Evolutionary conservation across 192 early-diverging fungal genomes (phyloP).

Genomic region (Coemansia guatemalensis): DNA sequence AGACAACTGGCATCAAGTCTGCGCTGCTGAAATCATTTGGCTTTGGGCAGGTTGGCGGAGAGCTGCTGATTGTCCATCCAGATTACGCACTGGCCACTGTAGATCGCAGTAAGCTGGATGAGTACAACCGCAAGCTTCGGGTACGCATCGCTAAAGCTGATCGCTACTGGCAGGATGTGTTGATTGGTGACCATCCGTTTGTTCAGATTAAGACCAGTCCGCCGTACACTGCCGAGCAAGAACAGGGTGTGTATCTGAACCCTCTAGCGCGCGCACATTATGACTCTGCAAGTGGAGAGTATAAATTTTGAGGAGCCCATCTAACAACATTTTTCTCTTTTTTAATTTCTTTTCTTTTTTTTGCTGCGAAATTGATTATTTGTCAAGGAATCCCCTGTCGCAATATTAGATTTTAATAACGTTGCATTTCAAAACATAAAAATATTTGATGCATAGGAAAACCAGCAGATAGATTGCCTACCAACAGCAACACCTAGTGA

Average conservation of each 20-base stretch:
- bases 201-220: constrained; percentile 18
- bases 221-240: constrained; percentile 10
- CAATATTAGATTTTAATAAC: too few relatives aligned
- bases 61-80: constrained; percentile 62
- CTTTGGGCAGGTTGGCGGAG: constrained; percentile 67
- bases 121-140: constrained; percentile 11
- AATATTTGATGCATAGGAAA: too few relatives aligned
- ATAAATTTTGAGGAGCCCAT: constrained; percentile 1
- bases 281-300: not conserved
- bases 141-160: not conserved
- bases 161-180: constrained; percentile 26
- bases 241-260: constrained; percentile 18
- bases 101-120: constrained; percentile 1
- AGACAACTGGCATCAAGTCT: constrained; percentile 64
- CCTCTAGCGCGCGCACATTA: constrained; percentile 9
- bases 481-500: too few relatives aligned
- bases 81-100: constrained; percentile 58
- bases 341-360: constrained; percentile 3
- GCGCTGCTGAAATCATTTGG: constrained; percentile 66
- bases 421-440: too few relatives aligned
- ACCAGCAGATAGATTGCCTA: too few relatives aligned
- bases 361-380: too few relatives aligned
- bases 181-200: constrained; percentile 24
- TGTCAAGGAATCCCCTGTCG: too few relatives aligned
- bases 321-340: constrained; percentile 1